Evolutionary conservation across 257 asterid genomes (phyloP).

Genomic region (Marsdenia floribunda): DNA sequence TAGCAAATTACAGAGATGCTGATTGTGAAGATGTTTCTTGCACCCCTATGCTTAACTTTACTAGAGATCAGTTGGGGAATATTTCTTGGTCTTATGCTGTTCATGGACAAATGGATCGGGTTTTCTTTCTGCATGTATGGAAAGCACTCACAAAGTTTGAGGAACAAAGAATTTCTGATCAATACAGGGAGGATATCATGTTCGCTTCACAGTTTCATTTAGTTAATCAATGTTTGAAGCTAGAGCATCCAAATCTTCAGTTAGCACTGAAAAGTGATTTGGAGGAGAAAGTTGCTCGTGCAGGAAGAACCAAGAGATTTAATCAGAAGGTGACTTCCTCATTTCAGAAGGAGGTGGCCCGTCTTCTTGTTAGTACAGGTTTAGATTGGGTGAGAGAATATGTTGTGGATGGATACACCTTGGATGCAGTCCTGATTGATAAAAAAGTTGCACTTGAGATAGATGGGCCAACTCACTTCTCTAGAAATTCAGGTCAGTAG

Average conservation of each 20-base stretch:
- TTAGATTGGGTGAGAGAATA: slow-evolving; percentile 82
- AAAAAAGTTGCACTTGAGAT: slow-evolving; percentile 79
- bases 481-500: slow-evolving; percentile 74
- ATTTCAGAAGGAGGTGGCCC: slow-evolving; percentile 86
- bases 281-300: slow-evolving; percentile 52
- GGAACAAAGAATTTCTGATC: slow-evolving; percentile 59
- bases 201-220: slow-evolving; percentile 85
- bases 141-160: slow-evolving; percentile 48
- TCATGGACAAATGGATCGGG: slow-evolving; percentile 55
- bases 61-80: slow-evolving; percentile 70
- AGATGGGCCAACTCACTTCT: slow-evolving; percentile 95
- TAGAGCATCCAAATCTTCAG: slow-evolving; percentile 60
- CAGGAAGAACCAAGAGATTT: slow-evolving; percentile 74
- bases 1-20: slow-evolving; percentile 12
- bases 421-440: slow-evolving; percentile 81
- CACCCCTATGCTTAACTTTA: slow-evolving; percentile 37
- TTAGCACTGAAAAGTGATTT: slow-evolving; percentile 45
- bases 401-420: slow-evolving; percentile 66
- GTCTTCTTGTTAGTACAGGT: slow-evolving; percentile 91
- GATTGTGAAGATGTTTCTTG: slow-evolving; percentile 8
- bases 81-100: slow-evolving; percentile 92
- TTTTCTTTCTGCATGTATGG: slow-evolving; percentile 64
- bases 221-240: slow-evolving; percentile 70
- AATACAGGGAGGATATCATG: slow-evolving; percentile 62
- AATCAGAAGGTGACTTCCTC: slow-evolving; percentile 82